Evolutionary conservation across 1,139 yeast species (phyloP).

Genomic region (Kurtzmaniella quercitrusa): DNA sequence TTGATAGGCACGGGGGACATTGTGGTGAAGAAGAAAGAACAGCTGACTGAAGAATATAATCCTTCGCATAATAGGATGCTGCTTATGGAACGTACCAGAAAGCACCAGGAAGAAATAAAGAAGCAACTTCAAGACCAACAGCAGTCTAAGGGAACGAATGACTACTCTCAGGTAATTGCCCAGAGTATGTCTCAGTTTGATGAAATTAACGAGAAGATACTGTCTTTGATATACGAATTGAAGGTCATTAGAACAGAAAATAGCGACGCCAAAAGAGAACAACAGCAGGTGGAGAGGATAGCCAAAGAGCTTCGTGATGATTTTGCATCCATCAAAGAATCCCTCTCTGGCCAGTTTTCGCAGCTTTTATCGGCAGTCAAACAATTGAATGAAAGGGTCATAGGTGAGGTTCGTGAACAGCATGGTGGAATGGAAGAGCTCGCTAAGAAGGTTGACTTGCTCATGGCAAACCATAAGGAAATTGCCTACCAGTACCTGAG

Average conservation of each 20-base stretch:
- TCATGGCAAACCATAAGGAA: slow-evolving; percentile 42
- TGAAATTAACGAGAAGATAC: not conserved
- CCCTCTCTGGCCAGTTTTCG: slow-evolving; percentile 29
- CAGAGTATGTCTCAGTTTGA: not conserved
- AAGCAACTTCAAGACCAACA: slow-evolving; percentile 2
- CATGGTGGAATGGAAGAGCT: slow-evolving; percentile 33
- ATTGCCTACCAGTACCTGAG: slow-evolving; percentile 27
- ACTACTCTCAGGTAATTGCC: not conserved
- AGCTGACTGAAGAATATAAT: slow-evolving; percentile 1
- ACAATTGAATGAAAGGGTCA: slow-evolving; percentile 33
- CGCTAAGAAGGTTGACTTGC: slow-evolving; percentile 36
- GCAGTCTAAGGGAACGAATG: not conserved
- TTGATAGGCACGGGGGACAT: slow-evolving; percentile 42
- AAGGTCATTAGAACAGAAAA: slow-evolving; percentile 1
- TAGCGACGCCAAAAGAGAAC: not conserved
- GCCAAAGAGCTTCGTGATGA: slow-evolving; percentile 12
- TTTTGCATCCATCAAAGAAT: slow-evolving; percentile 22
- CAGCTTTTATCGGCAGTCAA: slow-evolving; percentile 32
- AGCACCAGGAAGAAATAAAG: slow-evolving; percentile 19
- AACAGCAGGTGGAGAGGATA: not conserved
- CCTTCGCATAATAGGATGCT: slow-evolving; percentile 31
- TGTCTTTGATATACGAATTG: not conserved
- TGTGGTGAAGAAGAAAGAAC: slow-evolving; percentile 3
- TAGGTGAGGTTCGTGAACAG: slow-evolving; percentile 44
- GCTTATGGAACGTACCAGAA: slow-evolving; percentile 34